A percentile compares a stretch with the other conserved stretches of the same genome.
phyloP scores from a whole-genome alignment of 1,139 yeast species.

The Geotrichum candidum region DNA sequence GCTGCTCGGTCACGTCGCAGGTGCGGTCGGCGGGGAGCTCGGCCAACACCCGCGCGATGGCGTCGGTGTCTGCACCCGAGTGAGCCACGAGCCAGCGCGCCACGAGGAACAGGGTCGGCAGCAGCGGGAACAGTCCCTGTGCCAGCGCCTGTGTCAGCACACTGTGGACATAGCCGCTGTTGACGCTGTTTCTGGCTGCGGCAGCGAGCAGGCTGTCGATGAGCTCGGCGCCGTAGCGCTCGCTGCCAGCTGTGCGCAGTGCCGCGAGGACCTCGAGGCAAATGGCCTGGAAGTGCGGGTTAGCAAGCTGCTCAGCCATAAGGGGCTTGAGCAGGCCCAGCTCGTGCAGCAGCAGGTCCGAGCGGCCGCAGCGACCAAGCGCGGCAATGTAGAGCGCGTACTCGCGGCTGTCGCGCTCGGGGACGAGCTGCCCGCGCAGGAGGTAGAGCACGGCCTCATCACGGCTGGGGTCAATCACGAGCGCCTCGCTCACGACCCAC shows the following conservation, averaged over 20 bases:
- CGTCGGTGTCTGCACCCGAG: neutral
- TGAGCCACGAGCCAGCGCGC: neutral
- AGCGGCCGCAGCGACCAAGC: constrained; percentile 27
- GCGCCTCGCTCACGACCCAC: constrained; percentile 26
- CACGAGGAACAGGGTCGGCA: neutral
- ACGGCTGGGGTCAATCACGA: constrained; percentile 25
- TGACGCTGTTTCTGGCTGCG: neutral
- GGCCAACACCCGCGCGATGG: neutral
- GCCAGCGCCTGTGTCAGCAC: neutral
- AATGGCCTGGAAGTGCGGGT: constrained; percentile 22
- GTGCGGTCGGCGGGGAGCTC: neutral
- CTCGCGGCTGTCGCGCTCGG: constrained; percentile 17
- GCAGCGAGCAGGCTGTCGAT: neutral
- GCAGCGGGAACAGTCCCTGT: neutral
- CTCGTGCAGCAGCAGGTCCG: constrained; percentile 25
- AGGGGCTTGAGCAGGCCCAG: constrained; percentile 21
- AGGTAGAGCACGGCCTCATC: constrained; percentile 29
- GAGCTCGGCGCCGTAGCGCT: constrained; percentile 20
- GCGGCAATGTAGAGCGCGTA: constrained; percentile 29
- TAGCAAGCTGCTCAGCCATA: constrained; percentile 3
- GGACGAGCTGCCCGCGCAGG: constrained; percentile 24
- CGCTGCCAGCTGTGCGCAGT: constrained; percentile 22
- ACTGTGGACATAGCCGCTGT: neutral
- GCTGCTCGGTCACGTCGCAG: neutral
- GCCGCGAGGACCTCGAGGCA: constrained; percentile 28